phyloP scores from a whole-genome alignment of 768 basidiomycete genomes.

The Pluteus cervinus region DNA sequence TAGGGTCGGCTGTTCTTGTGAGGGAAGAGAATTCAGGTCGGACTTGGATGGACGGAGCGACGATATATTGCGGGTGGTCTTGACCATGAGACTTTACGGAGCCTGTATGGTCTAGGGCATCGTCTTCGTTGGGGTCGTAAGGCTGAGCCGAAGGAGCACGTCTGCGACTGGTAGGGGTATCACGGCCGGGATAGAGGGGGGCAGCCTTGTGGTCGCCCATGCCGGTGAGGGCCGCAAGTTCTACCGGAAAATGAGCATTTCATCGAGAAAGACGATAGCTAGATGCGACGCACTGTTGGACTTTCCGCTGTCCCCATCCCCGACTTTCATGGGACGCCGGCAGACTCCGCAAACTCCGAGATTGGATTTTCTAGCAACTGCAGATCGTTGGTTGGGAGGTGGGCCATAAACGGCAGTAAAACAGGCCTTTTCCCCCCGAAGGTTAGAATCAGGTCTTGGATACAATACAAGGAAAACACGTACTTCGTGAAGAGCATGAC shows the following conservation, averaged over 20 bases:
- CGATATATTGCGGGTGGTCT: conserved; percentile 63
- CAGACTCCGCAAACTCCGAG: conserved; percentile 97
- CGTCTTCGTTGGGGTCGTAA: conserved; percentile 78
- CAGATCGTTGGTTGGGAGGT: conserved; percentile 52
- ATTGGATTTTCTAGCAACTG: conserved; percentile 64
- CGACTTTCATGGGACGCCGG: conserved; percentile 92
- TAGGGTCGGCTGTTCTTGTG: conserved; percentile 58
- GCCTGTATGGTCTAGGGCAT: conserved; percentile 62
- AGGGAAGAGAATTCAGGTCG: conserved; percentile 87
- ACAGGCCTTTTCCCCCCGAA: conserved; percentile 87
- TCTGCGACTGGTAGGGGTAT: conserved; percentile 43
- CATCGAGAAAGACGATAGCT: conserved; percentile 4
- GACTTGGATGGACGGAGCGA: conserved; percentile 91
- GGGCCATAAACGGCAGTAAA: conserved; percentile 96
- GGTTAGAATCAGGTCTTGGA: too few species aligned
- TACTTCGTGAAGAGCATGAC: conserved; percentile 95
- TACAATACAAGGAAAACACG: too few species aligned
- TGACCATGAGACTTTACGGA: conserved; percentile 41
- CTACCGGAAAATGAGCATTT: conserved; percentile 32
- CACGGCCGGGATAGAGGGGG: conserved; percentile 64
- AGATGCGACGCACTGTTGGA: conserved; percentile 69
- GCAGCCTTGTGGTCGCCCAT: conserved; percentile 61
- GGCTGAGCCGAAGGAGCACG: conserved; percentile 30
- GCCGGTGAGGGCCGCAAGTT: conserved; percentile 91
- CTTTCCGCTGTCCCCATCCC: conserved; percentile 80